phyloP scores from a whole-genome alignment of 495 filamentous ascomycete species.

The Daldinia decipiens region DNA sequence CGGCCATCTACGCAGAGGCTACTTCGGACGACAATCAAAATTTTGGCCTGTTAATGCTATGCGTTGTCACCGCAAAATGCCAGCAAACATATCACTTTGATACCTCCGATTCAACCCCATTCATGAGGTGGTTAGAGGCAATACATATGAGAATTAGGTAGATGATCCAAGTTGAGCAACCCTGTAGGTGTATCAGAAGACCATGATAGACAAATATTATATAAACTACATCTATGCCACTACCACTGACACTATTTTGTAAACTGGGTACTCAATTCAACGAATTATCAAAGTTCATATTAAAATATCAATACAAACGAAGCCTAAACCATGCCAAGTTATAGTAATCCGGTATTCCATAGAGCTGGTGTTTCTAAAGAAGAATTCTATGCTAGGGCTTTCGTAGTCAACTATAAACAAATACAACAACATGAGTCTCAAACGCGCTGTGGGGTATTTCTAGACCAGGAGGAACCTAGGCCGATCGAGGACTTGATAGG shows the following conservation, averaged over 20 bases:
- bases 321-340: no score
- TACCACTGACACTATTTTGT: no score
- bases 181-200: no score
- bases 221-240: background rate
- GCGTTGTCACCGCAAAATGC: background rate
- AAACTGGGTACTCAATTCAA: no score
- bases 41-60: background rate
- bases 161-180: background rate
- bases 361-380: background rate
- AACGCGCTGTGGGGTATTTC: no score
- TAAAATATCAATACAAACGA: no score
- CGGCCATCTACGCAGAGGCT: no score
- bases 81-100: background rate
- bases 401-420: background rate
- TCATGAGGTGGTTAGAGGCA: background rate
- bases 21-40: no score
- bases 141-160: background rate
- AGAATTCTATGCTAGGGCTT: slow-evolving; percentile 8
- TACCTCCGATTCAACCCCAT: background rate
- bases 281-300: no score
- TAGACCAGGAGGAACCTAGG: no score
- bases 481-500: background rate
- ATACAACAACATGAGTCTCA: no score
- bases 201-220: background rate
- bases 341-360: no score